Base-by-base conservation (phyloP, 2,329 filamentous ascomycete species). In the Diplodia intermedia region DNA sequence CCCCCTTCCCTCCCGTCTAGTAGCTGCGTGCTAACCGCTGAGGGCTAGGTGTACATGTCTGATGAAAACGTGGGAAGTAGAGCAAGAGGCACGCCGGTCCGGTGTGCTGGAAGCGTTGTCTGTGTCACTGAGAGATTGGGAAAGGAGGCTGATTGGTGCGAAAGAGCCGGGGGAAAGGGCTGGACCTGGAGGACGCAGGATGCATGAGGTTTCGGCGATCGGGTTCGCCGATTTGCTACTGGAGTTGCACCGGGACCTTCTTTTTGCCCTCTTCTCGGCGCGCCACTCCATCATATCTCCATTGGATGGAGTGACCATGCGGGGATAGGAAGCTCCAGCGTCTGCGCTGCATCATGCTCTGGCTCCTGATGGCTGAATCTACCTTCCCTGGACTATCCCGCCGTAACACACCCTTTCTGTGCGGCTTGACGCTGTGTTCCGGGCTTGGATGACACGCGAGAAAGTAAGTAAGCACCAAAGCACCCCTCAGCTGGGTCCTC, bases 41-140 rank as follows among this genome's bases (percentile, higher is more conserved):
- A 5, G 8, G 29, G 26, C 23, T 4, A 53, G 18, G 20, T 33
- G 53, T 29, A 2, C 29, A 11, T 55, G 29, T 31, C 29, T 43
- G 55, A 60, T 20, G 20, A 29, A 60, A 60, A 60, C 55, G 54
- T 57, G 54, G 54, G 33, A 2, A 47, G 43, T 20, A 11, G 15
- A n/a, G 40, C 12, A 29, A 54, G 26, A 18, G 33, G 29, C 33
- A 33, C 38, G 11, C 54, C 54, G 54, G n/a, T 11, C n/a, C 33
- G 33, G 36, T n/a, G 55, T 18, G 33, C 20, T 33, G n/a, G 54
- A n/a, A 40, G 36, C 36, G 36, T 26, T 26, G 23, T 26, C 23
- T 26, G 23, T 26, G 23, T 26, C 3, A 14, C 14, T 18, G 40
- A 7, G 20, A 7, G 15, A 29, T n/a, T 26, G 26, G 8, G 8